Percentiles rank a stretch among this genome's conserved stretches.
These are phyloP conservation scores for Halophytophthora batemanensis DNA, from an alignment of 352 stramenopile genomes.

Conservation along the genomic window DNA sequence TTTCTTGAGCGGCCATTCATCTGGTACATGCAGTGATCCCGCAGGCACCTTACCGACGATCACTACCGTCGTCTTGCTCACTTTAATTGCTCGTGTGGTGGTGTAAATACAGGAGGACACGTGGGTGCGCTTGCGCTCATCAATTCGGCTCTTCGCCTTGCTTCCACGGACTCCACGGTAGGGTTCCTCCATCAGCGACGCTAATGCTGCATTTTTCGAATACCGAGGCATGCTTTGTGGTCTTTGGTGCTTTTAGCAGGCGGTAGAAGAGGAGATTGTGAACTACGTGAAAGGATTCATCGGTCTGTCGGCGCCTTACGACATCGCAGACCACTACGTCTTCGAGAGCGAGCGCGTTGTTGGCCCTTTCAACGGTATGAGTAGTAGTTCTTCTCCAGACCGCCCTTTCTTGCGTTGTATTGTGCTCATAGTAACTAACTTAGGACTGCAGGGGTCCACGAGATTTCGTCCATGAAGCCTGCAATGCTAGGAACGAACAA, in stretches of 20 bases:
- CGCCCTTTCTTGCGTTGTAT: not conserved
- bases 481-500: slow-evolving; percentile 59
- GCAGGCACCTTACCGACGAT: no score
- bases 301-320: slow-evolving; percentile 59
- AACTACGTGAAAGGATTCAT: slow-evolving; percentile 54
- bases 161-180: slow-evolving; percentile 17
- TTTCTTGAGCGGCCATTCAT: slow-evolving; percentile 67
- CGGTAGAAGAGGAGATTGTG: slow-evolving; percentile 28
- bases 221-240: not conserved
- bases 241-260: not conserved
- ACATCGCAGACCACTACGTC: slow-evolving; percentile 73
- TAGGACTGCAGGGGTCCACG: slow-evolving; percentile 43
- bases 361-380: slow-evolving; percentile 41
- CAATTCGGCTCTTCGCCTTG: slow-evolving; percentile 45
- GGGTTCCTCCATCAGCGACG: not conserved
- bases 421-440: not conserved
- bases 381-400: not conserved
- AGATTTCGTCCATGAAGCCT: slow-evolving; percentile 78
- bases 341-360: slow-evolving; percentile 63
- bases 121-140: slow-evolving; percentile 52
- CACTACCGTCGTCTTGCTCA: no score
- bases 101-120: no score
- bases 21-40: no score
- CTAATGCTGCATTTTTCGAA: not conserved
- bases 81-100: no score